Base-by-base conservation (phyloP, 148 eudicot species). In the Vaccinium darrowii region DNA sequence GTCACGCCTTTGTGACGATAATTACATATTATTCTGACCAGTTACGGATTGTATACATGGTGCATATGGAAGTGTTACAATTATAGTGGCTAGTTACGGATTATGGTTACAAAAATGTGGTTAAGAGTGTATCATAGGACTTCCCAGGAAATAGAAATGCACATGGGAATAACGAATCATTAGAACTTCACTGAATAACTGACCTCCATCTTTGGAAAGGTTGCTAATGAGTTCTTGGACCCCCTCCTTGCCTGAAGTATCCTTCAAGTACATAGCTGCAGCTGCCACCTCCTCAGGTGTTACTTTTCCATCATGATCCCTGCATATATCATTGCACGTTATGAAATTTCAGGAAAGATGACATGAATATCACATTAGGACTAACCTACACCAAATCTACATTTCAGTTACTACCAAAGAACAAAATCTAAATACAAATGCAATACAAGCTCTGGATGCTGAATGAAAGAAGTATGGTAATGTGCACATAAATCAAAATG, bases 221-320 rank as follows among this genome's bases (percentile, higher is more conserved):
- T 91, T 90, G 86, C 89, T 87, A 47, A 95, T 92, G 78, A 95
- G 91, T 82, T 95, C 96, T 93, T 92, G 95, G 80, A 95, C 82
- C 76, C 98, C 98, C 82, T 94, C 96, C 88, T 91, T 92, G 80
- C 89, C 96, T 62, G 93, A 89, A 63, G 94, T 93, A 87, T 91
- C 92, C 89, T 93, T 95, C 84, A 93, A 89, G 90, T 94, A 92
- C 86, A 84, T 87, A 50, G 95, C 93, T 82, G 98, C 96, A 85
- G 93, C 89, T 87, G 92, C 94, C 74, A 93, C 95, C 89, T 93
- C 98, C 88, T 95, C 98, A 1, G 96, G 88, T 85, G 95, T 95
- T 69, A 95, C 96, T 91, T 93, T 95, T 60, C 98, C 98, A 81
- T 93, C 96, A 83, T 89, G 91, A 89, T 95, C 98, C 88, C 98